Evolutionary conservation across 2,329 filamentous ascomycete genomes (phyloP), one percentile per base, ranked within the genome.

Genomic region (Ophiostoma piceae): DNA sequence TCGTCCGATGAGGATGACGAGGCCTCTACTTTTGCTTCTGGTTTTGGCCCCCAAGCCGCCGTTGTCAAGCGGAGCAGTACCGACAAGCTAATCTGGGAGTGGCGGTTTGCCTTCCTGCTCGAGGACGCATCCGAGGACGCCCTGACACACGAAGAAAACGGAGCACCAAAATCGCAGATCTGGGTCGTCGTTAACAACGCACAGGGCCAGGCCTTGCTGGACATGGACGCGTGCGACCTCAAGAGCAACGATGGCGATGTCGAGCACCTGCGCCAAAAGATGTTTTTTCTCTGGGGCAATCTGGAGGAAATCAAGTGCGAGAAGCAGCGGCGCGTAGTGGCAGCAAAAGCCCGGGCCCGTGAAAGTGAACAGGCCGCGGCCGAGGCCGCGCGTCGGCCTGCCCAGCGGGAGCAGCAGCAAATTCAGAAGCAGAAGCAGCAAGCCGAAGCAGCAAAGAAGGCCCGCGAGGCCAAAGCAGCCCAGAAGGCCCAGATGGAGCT

Each of bases 261-360:
- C 0, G 76, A 75, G 2, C 72, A 77, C 7, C 79, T 97, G 4
- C 85, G 87, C 67, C 87, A 96, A 74, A 88, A 85, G 74, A 82
- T 97, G 69, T 94, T 90, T 76, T 80, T 87, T 47, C 82, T 97
- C 1, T 98, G 94, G 94, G 94, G 94, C 1, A 87, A 97, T 72
- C 82, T 97, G 1, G 88, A 94, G 76, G 92, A 96, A 76, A 78
- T 81, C 66, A 92, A 91, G 76, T 77, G 81, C 66, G 91, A 90
- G 75, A 75, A 75, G 1, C 8, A 11, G n/a, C 32, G 32, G 32
- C 60, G 60, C 11, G 62, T 9, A 19, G 35, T n/a, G 16, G 35
- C 16, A 11, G 62, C 9, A 2, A 29, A 32, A 14, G 57, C 57
- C n/a, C 26, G 2, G 1, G 26, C 2, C 26, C 14, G 32, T n/a